A percentile compares a stretch with the other conserved stretches of the same genome.
phyloP scores from a whole-genome alignment of 2,329 filamentous ascomycete genomes.

The Aspergillus flavus region DNA sequence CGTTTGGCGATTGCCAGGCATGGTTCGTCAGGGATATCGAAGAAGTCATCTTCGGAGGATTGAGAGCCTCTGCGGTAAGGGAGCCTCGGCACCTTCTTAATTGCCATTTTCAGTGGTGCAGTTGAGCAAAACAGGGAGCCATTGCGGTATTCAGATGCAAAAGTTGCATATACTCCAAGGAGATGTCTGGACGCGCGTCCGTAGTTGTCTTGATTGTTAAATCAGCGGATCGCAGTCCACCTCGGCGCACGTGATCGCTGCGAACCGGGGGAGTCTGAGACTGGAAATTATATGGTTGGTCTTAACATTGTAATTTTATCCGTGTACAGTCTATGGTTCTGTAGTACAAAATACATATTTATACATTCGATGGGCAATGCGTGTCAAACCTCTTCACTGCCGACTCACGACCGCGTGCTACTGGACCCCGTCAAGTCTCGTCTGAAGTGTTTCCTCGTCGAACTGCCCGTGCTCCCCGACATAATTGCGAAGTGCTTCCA shows the following conservation, averaged over 20 bases:
- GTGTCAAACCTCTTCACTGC: neutral
- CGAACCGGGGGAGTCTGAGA: neutral
- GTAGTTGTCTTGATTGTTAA: neutral
- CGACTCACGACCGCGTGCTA: neutral
- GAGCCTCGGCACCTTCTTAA: slow-evolving; percentile 17
- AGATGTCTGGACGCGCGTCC: slow-evolving; percentile 9
- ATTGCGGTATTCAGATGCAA: slow-evolving; percentile 3
- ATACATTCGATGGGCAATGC: neutral
- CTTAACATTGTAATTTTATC: neutral
- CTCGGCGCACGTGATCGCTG: neutral
- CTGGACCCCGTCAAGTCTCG: slow-evolving; percentile 33
- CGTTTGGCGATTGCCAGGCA: slow-evolving; percentile 31
- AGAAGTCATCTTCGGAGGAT: slow-evolving; percentile 38
- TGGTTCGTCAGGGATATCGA: slow-evolving; percentile 40
- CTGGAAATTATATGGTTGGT: neutral
- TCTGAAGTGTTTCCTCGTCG: slow-evolving; percentile 42
- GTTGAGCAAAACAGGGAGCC: slow-evolving; percentile 1
- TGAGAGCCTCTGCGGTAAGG: slow-evolving; percentile 34
- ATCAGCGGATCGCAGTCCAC: neutral
- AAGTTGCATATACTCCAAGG: neutral
- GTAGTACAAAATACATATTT: neutral
- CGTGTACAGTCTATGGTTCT: neutral
- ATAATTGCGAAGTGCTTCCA: slow-evolving; percentile 56
- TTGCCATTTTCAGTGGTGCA: slow-evolving; percentile 9
- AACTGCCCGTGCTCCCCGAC: slow-evolving; percentile 38